Conservation (phyloP, 768 basidiomycete genomes). For the Termitomyces sp. region DNA sequence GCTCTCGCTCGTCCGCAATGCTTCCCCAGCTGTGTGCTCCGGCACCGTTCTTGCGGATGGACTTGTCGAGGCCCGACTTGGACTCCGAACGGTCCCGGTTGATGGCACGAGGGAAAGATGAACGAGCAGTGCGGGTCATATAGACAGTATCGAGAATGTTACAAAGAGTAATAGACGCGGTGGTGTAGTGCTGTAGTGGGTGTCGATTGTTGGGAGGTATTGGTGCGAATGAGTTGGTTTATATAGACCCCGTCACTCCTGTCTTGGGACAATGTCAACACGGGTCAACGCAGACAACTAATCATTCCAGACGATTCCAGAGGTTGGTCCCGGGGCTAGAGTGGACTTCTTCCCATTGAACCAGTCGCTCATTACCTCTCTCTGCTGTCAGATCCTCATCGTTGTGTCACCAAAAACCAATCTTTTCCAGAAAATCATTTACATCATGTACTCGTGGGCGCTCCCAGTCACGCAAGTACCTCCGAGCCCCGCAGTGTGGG, state of each 20-base stretch:
- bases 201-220: conserved; percentile 1
- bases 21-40: conserved; percentile 87
- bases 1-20: conserved; percentile 53
- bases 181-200: background rate
- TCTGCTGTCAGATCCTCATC: background rate
- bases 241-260: conserved; percentile 17
- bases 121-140: conserved; percentile 82
- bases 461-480: background rate
- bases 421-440: background rate
- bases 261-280: conserved; percentile 14
- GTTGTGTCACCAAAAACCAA: background rate
- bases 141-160: background rate
- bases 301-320: conserved; percentile 15
- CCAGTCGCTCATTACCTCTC: background rate
- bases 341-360: background rate
- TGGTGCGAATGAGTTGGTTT: conserved; percentile 8
- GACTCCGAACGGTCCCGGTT: conserved; percentile 75
- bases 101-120: conserved; percentile 66
- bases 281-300: conserved; percentile 9
- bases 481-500: conserved; percentile 1
- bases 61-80: conserved; percentile 69
- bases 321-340: background rate
- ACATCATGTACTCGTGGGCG: background rate
- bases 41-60: conserved; percentile 71
- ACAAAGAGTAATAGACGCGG: background rate